Evolutionary conservation across 2,329 filamentous ascomycete genomes (phyloP), one percentile per base, ranked within the genome.

Genomic region (Epichloe glyceriae): DNA sequence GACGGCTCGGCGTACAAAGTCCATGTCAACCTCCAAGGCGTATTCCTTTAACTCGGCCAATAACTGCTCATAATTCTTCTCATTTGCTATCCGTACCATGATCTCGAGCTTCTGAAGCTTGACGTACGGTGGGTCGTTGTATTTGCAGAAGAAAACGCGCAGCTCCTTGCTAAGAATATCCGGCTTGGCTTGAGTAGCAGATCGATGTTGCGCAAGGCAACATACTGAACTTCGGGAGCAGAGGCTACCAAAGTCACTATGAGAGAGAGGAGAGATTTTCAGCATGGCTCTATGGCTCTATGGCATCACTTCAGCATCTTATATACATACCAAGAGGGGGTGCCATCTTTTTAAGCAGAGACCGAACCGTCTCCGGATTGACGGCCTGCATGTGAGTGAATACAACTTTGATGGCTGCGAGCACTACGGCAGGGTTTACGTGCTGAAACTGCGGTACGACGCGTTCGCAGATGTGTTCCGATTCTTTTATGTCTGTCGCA

Each of bases 71-170:
- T 91, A 91, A 64, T 97, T 98, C 64, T 85, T 86, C 59, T 96
- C 90, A 70, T 96, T 97, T 54, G 91, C 88, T 82, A 98, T 97
- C 67, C 93, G 84, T 46, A 98, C 91, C 93, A 98, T 97, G 56
- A 97, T 97, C 65, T 98, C 93, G 47, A 98, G 79, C 65, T 98
- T 98, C 64, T 95, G 86, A 53, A 98, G 82, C 69, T 98, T 98
- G 61, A 98, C 83, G 65, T 98, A 98, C 20, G 89, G 89, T 2
- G 93, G 91, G 60, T 98, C 93, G 65, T 97, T 97, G 73, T 98
- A 98, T 71, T 98, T 98, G 83, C 93, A 98, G 73, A 98, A 98
- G 73, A 98, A 98, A 8, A 98, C 93, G 43, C 93, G 82, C 62
- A 98, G 82, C 68, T 98, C 93, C 68, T 97, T 97, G 75, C 88